These are phyloP conservation scores for Suhomyces prunicola DNA, from an alignment of 805 yeast genomes.

Conservation along the genomic window DNA sequence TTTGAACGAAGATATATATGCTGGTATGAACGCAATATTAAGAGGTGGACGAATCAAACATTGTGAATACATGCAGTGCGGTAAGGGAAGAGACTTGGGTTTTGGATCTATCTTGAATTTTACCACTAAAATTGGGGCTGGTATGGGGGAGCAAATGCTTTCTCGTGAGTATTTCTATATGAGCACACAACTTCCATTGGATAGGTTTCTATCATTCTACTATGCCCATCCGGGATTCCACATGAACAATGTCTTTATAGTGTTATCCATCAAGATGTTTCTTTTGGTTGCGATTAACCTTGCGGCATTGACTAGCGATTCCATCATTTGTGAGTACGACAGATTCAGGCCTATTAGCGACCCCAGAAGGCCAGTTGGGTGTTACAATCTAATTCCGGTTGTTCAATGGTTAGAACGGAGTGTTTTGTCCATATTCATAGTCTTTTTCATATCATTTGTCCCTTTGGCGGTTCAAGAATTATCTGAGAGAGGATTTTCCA, in stretches of 20 bases:
- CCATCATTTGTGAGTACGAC: slow-evolving; percentile 60
- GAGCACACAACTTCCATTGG: slow-evolving; percentile 73
- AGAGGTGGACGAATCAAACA: slow-evolving; percentile 85
- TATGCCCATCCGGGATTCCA: slow-evolving; percentile 89
- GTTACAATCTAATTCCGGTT: slow-evolving; percentile 68
- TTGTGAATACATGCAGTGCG: slow-evolving; percentile 81
- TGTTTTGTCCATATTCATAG: slow-evolving; percentile 69
- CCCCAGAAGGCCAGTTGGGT: slow-evolving; percentile 62
- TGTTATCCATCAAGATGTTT: slow-evolving; percentile 54
- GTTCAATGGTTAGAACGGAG: slow-evolving; percentile 72
- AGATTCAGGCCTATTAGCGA: slow-evolving; percentile 59
- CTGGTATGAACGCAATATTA: slow-evolving; percentile 75
- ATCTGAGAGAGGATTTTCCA: slow-evolving; percentile 72
- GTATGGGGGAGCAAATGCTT: slow-evolving; percentile 86
- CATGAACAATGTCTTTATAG: slow-evolving; percentile 71
- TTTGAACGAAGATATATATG: slow-evolving; percentile 81
- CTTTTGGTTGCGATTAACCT: slow-evolving; percentile 60
- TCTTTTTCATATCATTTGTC: slow-evolving; percentile 68
- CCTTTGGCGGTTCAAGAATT: slow-evolving; percentile 77
- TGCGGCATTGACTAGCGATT: slow-evolving; percentile 59
- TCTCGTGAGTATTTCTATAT: slow-evolving; percentile 79
- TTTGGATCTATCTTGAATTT: slow-evolving; percentile 80
- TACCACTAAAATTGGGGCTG: slow-evolving; percentile 83
- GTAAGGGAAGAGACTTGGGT: slow-evolving; percentile 83
- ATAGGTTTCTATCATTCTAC: slow-evolving; percentile 73